Evolutionary conservation across 2,329 filamentous ascomycete genomes (phyloP), one percentile per base, ranked within the genome.

Genomic region (Fusarium ambrosium): DNA sequence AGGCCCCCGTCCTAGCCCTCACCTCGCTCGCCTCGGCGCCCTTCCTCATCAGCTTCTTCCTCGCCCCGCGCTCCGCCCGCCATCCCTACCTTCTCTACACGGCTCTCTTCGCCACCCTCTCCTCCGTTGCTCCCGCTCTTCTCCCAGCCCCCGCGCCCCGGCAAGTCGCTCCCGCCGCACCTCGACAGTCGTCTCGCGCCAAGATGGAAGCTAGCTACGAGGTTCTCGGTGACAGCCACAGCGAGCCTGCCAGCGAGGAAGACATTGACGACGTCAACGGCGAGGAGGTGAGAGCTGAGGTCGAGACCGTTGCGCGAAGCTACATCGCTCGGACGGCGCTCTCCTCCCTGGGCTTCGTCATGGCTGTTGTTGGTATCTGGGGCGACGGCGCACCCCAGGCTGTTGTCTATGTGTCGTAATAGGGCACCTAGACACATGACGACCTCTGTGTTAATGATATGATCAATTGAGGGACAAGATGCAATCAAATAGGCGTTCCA

Each of bases 61-160:
- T 97, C 75, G 96, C 95, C 3, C 93, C 95, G 0, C 88, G 90
- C 29, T 89, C 91, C 66, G 88, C 90, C 77, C 92, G 93, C 81
- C 96, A 98, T 82, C 96, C 96, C 0, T 98, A 98, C 82, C 91
- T 98, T 29, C 84, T 98, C 69, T 98, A 97, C 91, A 95, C 94
- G 16, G 91, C 92, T 4, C 84, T 95, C 29, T 88, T 95, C 67
- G 89, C 92, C 51, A 86, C 88, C 43, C 85, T 93, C 43, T 90
- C 93, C 53, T 88, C 88, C 24, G 85, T 89, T 53, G 87, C 86
- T 48, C 87, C 88, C 66, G 81, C 83, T 27, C 78, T 90, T 45
- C 83, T 88, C 18, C 86, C 88, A 16, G 78, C 78, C 41, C 79
- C 79, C 29, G 75, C 70, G 64, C 76, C 78, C 27, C 80, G 70